Evolutionary conservation across 805 yeast species (phyloP).

Genomic region (Candida ipomoeae): DNA sequence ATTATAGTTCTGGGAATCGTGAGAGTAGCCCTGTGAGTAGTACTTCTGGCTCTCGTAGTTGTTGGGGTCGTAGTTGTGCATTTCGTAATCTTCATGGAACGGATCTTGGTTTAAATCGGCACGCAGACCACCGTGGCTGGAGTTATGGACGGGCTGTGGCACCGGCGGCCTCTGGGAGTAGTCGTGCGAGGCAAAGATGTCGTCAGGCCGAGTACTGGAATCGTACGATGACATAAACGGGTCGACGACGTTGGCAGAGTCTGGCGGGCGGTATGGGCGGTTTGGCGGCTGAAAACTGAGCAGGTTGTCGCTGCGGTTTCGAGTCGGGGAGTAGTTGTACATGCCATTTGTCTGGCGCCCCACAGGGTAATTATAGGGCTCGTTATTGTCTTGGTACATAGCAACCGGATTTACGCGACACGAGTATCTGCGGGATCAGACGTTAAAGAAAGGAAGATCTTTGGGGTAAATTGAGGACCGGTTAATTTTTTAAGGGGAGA

Average conservation of each 20-base stretch:
- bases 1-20: conserved; percentile 7
- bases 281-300: conserved; percentile 14
- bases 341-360: conserved; percentile 12
- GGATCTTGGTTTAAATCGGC: conserved; percentile 16
- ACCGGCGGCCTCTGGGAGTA: conserved; percentile 7
- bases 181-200: conserved; percentile 12
- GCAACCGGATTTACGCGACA: not conserved
- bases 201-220: conserved; percentile 12
- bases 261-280: conserved; percentile 6
- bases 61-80: conserved; percentile 13
- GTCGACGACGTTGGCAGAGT: conserved; percentile 6
- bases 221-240: conserved; percentile 16
- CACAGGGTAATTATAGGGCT: conserved; percentile 5
- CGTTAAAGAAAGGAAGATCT: not conserved
- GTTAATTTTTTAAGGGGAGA: not conserved
- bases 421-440: not conserved
- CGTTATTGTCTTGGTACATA: conserved; percentile 1
- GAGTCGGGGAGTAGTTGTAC: conserved; percentile 12
- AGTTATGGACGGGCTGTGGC: conserved; percentile 9
- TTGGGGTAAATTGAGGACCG: no score
- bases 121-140: not conserved
- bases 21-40: conserved; percentile 6
- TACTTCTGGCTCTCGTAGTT: not conserved
- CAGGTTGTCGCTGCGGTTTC: conserved; percentile 13
- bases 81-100: conserved; percentile 27